These are phyloP conservation scores for Trichosporon inkin DNA, from an alignment of 1,284 basidiomycete genomes.

Conservation along the genomic window DNA sequence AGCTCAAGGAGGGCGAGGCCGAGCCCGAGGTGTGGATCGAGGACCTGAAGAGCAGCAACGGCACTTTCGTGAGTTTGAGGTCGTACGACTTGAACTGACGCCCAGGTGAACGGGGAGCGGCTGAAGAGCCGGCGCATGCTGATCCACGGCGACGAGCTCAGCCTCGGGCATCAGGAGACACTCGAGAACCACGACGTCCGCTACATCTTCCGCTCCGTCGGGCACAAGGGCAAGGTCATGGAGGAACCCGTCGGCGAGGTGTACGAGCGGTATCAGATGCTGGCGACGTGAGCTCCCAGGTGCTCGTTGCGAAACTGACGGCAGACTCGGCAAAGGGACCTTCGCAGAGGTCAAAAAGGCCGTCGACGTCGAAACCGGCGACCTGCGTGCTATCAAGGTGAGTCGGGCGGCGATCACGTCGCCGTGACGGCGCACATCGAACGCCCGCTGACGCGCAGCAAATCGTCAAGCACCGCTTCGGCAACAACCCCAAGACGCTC, in stretches of 20 bases:
- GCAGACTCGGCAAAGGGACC: conserved; percentile 48
- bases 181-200: conserved; percentile 52
- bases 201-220: conserved; percentile 52
- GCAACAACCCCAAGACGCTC: conserved; percentile 51
- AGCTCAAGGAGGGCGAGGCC: conserved; percentile 39
- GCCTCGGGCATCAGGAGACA: conserved; percentile 61
- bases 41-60: conserved; percentile 71
- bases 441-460: conserved; percentile 55
- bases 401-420: conserved; percentile 29
- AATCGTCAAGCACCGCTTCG: conserved; percentile 50
- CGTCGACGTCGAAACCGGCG: conserved; percentile 46
- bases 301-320: conserved; percentile 9
- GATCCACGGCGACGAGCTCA: conserved; percentile 73
- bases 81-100: not conserved
- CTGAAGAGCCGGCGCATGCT: conserved; percentile 60
- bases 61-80: conserved; percentile 66
- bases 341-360: conserved; percentile 51
- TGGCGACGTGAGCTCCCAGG: conserved; percentile 35
- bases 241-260: conserved; percentile 50
- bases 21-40: conserved; percentile 61
- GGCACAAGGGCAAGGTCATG: conserved; percentile 34
- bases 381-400: conserved; percentile 49
- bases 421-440: not conserved
- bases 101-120: conserved; percentile 65
- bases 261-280: conserved; percentile 46